Conservation (phyloP, 2,329 filamentous ascomycete species). For the Phialophora expanda region DNA sequence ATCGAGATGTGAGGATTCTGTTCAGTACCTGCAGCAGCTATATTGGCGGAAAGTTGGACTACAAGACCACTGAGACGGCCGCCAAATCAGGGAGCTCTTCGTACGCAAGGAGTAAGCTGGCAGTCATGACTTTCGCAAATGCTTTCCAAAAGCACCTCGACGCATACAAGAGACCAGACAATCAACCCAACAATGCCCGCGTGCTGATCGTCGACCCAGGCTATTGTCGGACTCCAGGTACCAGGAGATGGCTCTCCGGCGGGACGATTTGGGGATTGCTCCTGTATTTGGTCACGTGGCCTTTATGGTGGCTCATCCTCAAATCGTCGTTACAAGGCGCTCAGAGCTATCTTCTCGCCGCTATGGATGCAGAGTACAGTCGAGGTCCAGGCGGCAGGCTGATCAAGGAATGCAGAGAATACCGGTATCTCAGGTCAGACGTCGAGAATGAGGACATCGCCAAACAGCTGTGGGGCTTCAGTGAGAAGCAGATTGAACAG, state of each 20-base stretch:
- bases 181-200: slow-evolving; percentile 77
- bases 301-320: slow-evolving; percentile 82
- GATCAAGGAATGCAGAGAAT: slow-evolving; percentile 85
- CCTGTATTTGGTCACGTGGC: slow-evolving; percentile 77
- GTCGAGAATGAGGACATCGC: slow-evolving; percentile 78
- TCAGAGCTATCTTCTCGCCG: slow-evolving; percentile 82
- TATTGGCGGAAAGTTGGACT: slow-evolving; percentile 72
- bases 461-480: slow-evolving; percentile 87
- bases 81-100: slow-evolving; percentile 37
- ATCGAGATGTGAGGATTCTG: slow-evolving; percentile 88
- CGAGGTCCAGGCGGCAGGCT: slow-evolving; percentile 70
- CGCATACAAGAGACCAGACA: slow-evolving; percentile 81
- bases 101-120: slow-evolving; percentile 70
- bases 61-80: slow-evolving; percentile 41
- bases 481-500: slow-evolving; percentile 79
- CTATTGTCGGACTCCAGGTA: slow-evolving; percentile 81
- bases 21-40: slow-evolving; percentile 88
- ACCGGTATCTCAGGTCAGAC: slow-evolving; percentile 73
- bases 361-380: slow-evolving; percentile 77
- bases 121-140: slow-evolving; percentile 84
- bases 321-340: slow-evolving; percentile 84
- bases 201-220: slow-evolving; percentile 90
- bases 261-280: slow-evolving; percentile 81
- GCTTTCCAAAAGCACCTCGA: slow-evolving; percentile 93
- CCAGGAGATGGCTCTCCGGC: slow-evolving; percentile 81